phyloP scores from a whole-genome alignment of 1,139 yeast species.

The Geotrichum fermentans region DNA sequence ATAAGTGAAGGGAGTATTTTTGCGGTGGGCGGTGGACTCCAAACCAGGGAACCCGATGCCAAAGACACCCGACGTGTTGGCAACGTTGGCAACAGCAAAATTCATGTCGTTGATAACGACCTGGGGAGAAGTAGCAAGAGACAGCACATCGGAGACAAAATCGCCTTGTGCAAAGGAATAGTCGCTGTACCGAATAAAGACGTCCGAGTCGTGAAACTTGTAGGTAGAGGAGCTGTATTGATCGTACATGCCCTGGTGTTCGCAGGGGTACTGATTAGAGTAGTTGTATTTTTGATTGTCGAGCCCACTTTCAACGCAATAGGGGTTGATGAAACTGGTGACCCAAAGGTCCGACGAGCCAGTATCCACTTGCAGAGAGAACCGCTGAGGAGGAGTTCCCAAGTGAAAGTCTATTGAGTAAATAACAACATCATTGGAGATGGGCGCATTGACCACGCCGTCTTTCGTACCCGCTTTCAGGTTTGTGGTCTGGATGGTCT shows the following conservation, averaged over 20 bases:
- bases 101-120: constrained; percentile 15
- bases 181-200: constrained; percentile 58
- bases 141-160: constrained; percentile 41
- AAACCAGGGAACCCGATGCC: constrained; percentile 21
- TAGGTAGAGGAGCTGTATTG: constrained; percentile 23
- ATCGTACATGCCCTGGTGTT: constrained; percentile 27
- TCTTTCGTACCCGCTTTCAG: neutral
- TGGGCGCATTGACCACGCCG: constrained; percentile 2
- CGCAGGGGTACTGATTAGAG: constrained; percentile 26
- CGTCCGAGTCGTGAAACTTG: constrained; percentile 27
- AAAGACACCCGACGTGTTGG: constrained; percentile 20
- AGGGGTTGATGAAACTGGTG: constrained; percentile 22
- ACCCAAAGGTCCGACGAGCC: constrained; percentile 21
- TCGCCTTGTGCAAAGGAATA: constrained; percentile 54
- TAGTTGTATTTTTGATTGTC: constrained; percentile 21
- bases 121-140: constrained; percentile 10
- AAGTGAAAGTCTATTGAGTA: constrained; percentile 18
- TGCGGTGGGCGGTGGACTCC: constrained; percentile 17
- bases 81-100: constrained; percentile 17
- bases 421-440: constrained; percentile 11
- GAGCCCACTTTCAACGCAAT: constrained; percentile 25
- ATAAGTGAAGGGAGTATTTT: constrained; percentile 12
- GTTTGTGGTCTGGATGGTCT: neutral
- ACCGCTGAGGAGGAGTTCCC: constrained; percentile 21
- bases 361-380: constrained; percentile 19